Evolutionary conservation across 108 stramenopile species (phyloP).

Genomic region (Nannochloropsis salina): DNA sequence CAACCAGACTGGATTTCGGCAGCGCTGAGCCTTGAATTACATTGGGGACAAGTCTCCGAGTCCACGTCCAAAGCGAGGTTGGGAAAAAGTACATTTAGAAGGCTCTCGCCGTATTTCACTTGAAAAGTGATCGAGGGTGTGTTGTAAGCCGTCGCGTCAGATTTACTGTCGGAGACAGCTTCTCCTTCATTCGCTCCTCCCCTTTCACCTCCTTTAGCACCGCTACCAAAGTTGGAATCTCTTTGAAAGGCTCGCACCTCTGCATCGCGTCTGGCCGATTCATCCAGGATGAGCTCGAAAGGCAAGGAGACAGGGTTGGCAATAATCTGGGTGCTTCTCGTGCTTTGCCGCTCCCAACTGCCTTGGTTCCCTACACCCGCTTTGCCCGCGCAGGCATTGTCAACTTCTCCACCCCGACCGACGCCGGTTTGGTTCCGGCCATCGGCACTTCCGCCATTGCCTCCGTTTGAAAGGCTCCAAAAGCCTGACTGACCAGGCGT

Average conservation of each 20-base stretch:
- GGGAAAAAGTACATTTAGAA: constrained; percentile 39
- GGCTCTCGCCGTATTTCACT: constrained; percentile 38
- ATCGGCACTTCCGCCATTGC: neutral
- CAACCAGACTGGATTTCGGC: constrained; percentile 34
- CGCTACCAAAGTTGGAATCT: neutral
- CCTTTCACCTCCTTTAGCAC: neutral
- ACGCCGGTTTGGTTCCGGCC: neutral
- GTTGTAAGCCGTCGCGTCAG: constrained; percentile 19
- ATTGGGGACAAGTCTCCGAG: constrained; percentile 42
- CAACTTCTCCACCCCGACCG: neutral
- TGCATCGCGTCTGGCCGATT: neutral
- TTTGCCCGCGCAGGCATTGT: neutral
- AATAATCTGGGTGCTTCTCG: neutral
- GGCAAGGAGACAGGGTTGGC: neutral
- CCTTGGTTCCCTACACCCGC: neutral
- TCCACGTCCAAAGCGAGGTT: constrained; percentile 37
- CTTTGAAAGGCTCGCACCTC: neutral
- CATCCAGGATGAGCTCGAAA: neutral
- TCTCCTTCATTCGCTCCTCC: neutral
- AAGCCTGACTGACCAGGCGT: neutral
- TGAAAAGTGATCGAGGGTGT: neutral
- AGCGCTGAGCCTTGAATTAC: constrained; percentile 22
- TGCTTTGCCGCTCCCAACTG: neutral
- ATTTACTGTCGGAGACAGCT: neutral
- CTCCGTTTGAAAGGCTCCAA: neutral